phyloP scores from a whole-genome alignment of 2,329 filamentous ascomycete genomes.

The Colletotrichum somersetense region DNA sequence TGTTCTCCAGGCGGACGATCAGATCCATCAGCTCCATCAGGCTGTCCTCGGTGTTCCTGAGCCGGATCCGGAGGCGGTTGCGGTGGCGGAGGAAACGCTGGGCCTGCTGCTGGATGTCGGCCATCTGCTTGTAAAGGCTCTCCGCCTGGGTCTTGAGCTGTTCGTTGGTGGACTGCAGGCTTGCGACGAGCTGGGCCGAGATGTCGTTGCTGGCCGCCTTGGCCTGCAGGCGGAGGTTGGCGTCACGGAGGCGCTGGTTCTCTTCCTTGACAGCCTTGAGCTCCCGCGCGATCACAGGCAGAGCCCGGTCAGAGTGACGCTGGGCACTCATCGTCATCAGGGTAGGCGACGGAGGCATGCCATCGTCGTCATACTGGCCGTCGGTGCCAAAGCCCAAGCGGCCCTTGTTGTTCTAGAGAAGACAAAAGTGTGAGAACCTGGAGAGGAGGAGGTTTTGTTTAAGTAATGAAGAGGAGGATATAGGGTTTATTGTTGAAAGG shows the following conservation, averaged over 20 bases:
- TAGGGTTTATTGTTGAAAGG: too few relatives aligned
- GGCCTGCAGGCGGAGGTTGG: neutral
- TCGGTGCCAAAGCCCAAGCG: constrained; percentile 4
- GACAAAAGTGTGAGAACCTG: neutral
- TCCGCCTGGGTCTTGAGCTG: neutral
- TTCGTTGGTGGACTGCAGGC: neutral
- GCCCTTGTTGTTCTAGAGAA: neutral
- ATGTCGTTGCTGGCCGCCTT: neutral
- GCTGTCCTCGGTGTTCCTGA: neutral
- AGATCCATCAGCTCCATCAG: neutral
- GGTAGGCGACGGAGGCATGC: neutral
- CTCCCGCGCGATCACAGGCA: neutral
- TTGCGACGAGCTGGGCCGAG: neutral
- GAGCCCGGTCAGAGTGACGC: neutral
- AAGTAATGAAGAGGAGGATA: neutral
- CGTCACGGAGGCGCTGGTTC: neutral
- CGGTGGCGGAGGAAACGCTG: neutral
- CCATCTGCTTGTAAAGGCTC: neutral
- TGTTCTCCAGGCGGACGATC: neutral
- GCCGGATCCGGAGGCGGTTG: neutral
- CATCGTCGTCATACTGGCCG: neutral
- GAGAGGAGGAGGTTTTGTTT: neutral
- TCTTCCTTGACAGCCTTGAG: neutral
- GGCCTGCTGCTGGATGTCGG: neutral
- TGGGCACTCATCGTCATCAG: constrained; percentile 8